Conservation (phyloP, 2,329 filamentous ascomycete genomes). For the Nakataea oryzae region DNA sequence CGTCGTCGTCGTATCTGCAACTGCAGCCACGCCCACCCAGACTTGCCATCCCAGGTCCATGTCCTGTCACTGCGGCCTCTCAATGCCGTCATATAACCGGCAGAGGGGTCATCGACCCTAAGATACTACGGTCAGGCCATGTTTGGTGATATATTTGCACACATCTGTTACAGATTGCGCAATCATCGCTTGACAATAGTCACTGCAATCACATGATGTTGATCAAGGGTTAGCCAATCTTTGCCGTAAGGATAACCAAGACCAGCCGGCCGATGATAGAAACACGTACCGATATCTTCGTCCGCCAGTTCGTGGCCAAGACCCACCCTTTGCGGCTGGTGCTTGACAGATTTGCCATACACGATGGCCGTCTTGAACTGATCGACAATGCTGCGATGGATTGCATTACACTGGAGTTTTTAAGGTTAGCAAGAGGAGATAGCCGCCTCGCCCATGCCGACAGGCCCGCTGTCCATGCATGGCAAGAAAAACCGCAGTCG, state of each 20-base stretch:
- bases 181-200: slow-evolving; percentile 60
- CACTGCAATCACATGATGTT: slow-evolving; percentile 26
- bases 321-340: slow-evolving; percentile 93
- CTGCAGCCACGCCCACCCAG: neutral
- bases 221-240: neutral
- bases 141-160: neutral
- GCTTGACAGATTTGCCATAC: slow-evolving; percentile 96
- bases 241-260: neutral
- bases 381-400: slow-evolving; percentile 91
- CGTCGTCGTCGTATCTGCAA: too few relatives aligned
- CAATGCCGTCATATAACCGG: neutral
- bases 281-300: slow-evolving; percentile 81
- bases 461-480: too few relatives aligned
- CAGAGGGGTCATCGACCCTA: neutral
- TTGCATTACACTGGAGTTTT: slow-evolving; percentile 73
- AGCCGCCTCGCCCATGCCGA: neutral
- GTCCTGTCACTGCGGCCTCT: neutral
- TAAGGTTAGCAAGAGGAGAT: neutral
- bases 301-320: slow-evolving; percentile 84
- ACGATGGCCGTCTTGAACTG: slow-evolving; percentile 94
- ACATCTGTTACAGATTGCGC: neutral
- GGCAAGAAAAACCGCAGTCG: neutral
- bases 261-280: neutral
- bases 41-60: neutral
- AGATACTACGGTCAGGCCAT: neutral